Evolutionary conservation across 306 rosid genomes (phyloP).

Genomic region (Purshia tridentata): DNA sequence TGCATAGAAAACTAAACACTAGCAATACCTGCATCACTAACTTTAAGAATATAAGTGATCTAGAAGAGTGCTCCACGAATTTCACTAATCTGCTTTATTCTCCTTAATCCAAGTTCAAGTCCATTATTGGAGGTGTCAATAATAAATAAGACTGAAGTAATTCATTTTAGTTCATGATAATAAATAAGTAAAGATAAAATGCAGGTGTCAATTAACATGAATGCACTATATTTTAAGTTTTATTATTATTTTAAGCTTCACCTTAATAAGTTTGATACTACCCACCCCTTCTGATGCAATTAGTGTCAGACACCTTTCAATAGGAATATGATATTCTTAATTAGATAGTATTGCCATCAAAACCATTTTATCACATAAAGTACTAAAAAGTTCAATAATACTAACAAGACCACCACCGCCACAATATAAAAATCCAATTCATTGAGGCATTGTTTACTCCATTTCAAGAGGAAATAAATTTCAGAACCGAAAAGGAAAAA

Average conservation of each 20-base stretch:
- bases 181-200: not conserved
- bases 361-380: not conserved
- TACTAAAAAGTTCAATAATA: too few species aligned
- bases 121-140: constrained; percentile 62
- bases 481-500: not conserved
- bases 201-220: not conserved
- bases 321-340: not conserved
- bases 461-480: not conserved
- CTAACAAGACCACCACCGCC: not conserved
- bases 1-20: not conserved
- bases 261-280: too few species aligned
- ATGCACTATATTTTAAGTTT: not conserved
- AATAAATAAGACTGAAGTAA: too few species aligned
- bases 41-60: constrained; percentile 79
- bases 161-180: not conserved
- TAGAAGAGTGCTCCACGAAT: constrained; percentile 77
- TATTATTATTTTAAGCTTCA: not conserved
- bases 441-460: not conserved
- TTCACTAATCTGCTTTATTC: constrained; percentile 63
- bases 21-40: constrained; percentile 79
- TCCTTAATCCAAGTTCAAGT: constrained; percentile 53
- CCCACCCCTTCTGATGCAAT: not conserved
- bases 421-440: not conserved
- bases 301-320: not conserved
- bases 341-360: not conserved